Evolutionary conservation across 116 monocot species (phyloP), one percentile per base, ranked within the genome.

Genomic region (Posidonia oceanica): DNA sequence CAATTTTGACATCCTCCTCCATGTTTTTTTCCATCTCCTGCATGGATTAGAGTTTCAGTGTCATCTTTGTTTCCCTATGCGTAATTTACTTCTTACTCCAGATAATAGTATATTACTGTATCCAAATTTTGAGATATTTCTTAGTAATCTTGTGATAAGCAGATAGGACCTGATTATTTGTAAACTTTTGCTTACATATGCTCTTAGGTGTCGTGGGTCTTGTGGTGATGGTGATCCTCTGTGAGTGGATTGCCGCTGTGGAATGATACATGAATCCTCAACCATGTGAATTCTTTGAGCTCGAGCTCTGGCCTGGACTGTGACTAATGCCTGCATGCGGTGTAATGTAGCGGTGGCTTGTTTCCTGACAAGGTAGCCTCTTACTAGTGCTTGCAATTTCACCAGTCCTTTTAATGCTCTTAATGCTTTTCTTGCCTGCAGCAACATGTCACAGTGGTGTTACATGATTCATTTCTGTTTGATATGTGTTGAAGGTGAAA

Each of bases 401-500:
- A 97, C 96, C 22, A 97, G 75, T 40, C 96, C 96, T 71, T 79
- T 91, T 67, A 97, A 69, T 22, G 96, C 96, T 60, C 82, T 75
- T 61, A 97, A 70, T 42, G 91, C 96, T 80, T 87, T 97, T 66
- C 87, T 85, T 74, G 96, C 91, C 96, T 97, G 78, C 61, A 80
- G 4, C 5, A 52, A 12, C 16, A 2, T 18, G 16, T 7, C 58
- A 58, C 58, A 6, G 16, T 58, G 17, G 21, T 58, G 58, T 18
- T 58, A 58, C n/a, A 1, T 58, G 17, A 14, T n/a, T 21, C 12
- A n/a, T 18, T 58, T 6, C 17, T 67, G 40, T 22, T 14, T 51
- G 68, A 44, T n/a, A 1, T 65, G 23, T 65, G 5, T 36, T n/a
- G n/a, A n/a, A n/a, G n/a, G n/a, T n/a, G n/a, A n/a, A n/a, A n/a